A percentile compares a stretch with the other conserved stretches of the same genome.
Conservation (phyloP, 306 rosid species). For the Phaseolus lunatus region DNA sequence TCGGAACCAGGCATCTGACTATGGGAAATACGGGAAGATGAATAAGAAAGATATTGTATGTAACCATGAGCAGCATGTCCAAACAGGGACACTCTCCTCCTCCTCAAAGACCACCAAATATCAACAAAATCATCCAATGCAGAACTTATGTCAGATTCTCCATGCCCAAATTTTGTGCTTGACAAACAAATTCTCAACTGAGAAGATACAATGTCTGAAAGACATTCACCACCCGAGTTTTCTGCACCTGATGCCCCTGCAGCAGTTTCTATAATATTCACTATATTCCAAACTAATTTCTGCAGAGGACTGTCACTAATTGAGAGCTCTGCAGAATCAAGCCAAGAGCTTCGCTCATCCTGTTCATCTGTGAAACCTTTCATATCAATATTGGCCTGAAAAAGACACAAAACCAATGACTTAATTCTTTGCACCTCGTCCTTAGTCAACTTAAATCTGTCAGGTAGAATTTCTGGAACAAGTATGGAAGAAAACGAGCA, state of each 20-base stretch:
- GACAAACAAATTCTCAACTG: conserved; percentile 67
- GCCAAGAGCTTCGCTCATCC: conserved; percentile 51
- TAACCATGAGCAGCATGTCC: conserved; percentile 91
- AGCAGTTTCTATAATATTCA: conserved; percentile 77
- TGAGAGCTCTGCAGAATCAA: conserved; percentile 56
- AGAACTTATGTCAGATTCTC: conserved; percentile 56
- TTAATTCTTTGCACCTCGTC: conserved; percentile 68
- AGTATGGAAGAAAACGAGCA: conserved; percentile 74
- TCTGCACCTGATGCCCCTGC: conserved; percentile 81
- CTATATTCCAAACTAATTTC: conserved; percentile 59
- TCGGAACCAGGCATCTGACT: conserved; percentile 62
- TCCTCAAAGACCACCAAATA: conserved; percentile 91
- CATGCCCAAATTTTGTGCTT: conserved; percentile 59
- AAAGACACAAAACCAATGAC: conserved; percentile 59
- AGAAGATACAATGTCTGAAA: conserved; percentile 74
- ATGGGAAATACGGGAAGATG: conserved; percentile 65
- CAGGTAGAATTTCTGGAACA: conserved; percentile 66
- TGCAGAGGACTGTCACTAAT: conserved; percentile 52
- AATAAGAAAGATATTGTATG: conserved; percentile 77
- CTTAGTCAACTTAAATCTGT: conserved; percentile 77
- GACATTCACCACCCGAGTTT: conserved; percentile 72
- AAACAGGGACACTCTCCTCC: conserved; percentile 88
- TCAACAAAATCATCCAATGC: conserved; percentile 66
- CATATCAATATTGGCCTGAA: conserved; percentile 57
- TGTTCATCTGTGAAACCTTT: conserved; percentile 55